Evolutionary conservation across 371 early-diverging fungal genomes (phyloP).

Genomic region (Sporodiniella umbellata): DNA sequence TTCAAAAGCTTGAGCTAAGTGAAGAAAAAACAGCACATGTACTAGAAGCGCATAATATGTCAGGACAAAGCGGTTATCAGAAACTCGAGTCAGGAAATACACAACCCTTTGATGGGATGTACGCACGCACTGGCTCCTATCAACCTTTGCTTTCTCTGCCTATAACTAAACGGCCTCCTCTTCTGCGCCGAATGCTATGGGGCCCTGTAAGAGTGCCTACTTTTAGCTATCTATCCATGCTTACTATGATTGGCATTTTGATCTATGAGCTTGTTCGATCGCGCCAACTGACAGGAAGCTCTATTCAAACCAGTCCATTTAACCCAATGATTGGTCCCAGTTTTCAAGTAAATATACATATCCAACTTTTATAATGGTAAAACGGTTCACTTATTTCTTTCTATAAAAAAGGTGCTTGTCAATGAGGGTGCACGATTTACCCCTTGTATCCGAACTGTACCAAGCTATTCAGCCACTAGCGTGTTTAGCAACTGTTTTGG

Average conservation of each 20-base stretch:
- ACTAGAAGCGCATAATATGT: slow-evolving; percentile 4
- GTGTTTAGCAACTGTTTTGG: slow-evolving; percentile 22
- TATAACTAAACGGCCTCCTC: slow-evolving; percentile 1
- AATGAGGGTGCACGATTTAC: slow-evolving; percentile 58
- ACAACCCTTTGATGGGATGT: not conserved
- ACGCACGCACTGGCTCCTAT: slow-evolving; percentile 8
- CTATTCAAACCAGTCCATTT: slow-evolving; percentile 53
- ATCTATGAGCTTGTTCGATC: slow-evolving; percentile 53
- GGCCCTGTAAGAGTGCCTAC: slow-evolving; percentile 38
- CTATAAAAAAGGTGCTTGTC: slow-evolving; percentile 42
- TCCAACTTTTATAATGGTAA: too few species aligned
- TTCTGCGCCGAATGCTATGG: slow-evolving; percentile 16
- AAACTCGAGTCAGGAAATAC: slow-evolving; percentile 3
- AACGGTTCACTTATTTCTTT: not conserved
- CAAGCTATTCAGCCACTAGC: slow-evolving; percentile 20
- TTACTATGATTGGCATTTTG: slow-evolving; percentile 51
- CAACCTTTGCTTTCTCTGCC: slow-evolving; percentile 5
- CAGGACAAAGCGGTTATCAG: slow-evolving; percentile 8
- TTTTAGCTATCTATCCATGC: slow-evolving; percentile 55
- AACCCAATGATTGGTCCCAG: slow-evolving; percentile 67
- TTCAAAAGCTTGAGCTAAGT: too few species aligned
- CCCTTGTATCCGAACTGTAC: slow-evolving; percentile 56
- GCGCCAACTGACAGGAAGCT: slow-evolving; percentile 47
- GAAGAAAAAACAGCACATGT: not conserved
- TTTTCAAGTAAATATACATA: slow-evolving; percentile 42